These are phyloP conservation scores for Isatis lusitanica DNA, from an alignment of 441 rosid genomes.

Conservation along the genomic window DNA sequence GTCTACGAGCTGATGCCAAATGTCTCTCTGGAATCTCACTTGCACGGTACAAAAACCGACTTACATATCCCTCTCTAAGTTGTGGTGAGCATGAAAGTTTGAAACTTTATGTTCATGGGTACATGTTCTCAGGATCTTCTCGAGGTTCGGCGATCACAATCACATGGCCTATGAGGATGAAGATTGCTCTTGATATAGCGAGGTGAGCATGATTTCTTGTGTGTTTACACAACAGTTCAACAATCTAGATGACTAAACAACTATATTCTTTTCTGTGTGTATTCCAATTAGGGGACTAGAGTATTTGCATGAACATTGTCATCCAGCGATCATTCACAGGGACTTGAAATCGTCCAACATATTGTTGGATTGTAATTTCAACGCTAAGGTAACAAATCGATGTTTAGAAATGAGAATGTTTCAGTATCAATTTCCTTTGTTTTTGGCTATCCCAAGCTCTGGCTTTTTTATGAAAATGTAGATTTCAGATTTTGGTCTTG, in stretches of 20 bases:
- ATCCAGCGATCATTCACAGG: constrained; percentile 89
- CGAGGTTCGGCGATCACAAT: constrained; percentile 66
- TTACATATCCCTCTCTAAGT: neutral
- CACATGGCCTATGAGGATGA: constrained; percentile 85
- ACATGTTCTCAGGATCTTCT: constrained; percentile 59
- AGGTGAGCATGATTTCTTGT: constrained; percentile 48
- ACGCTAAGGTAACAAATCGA: constrained; percentile 71
- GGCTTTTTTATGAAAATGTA: constrained; percentile 35
- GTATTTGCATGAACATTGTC: constrained; percentile 86
- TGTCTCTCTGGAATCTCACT: constrained; percentile 81
- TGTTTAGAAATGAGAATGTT: neutral
- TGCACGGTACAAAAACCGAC: constrained; percentile 58
- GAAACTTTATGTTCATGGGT: neutral
- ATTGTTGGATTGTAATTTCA: constrained; percentile 76
- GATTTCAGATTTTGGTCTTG: constrained; percentile 97
- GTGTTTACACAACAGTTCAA: neutral
- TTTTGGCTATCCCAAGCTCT: constrained; percentile 4
- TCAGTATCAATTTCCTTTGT: neutral
- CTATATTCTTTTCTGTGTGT: neutral
- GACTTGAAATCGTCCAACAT: constrained; percentile 97
- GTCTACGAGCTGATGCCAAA: constrained; percentile 88
- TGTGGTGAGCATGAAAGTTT: neutral
- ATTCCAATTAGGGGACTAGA: constrained; percentile 52
- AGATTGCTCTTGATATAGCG: constrained; percentile 83
- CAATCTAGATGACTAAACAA: neutral